phyloP scores from a whole-genome alignment of 352 stramenopile genomes.

The Phytophthora citrophthora region DNA sequence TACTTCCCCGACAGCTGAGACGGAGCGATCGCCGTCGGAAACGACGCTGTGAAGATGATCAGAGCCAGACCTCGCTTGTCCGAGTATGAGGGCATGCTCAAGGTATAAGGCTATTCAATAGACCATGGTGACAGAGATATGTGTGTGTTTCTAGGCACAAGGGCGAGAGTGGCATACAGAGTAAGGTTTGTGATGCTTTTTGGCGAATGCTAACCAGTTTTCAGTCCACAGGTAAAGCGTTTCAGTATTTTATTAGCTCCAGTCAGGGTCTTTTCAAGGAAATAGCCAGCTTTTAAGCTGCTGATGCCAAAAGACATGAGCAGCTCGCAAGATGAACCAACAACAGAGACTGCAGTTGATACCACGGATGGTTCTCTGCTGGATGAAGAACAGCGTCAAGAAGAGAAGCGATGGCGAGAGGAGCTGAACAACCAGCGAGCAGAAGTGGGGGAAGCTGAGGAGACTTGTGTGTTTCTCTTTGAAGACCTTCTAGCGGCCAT shows the following conservation, averaged over 20 bases:
- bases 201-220: no score
- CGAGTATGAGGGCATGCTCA: conserved; percentile 26
- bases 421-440: conserved; percentile 12
- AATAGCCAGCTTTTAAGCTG: not conserved
- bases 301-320: conserved; percentile 15
- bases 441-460: conserved; percentile 43
- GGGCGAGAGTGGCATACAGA: not conserved
- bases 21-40: conserved; percentile 25
- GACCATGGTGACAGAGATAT: conserved; percentile 27
- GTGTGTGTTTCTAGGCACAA: conserved; percentile 9
- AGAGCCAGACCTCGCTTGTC: conserved; percentile 29
- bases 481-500: conserved; percentile 47
- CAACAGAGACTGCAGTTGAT: conserved; percentile 5
- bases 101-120: conserved; percentile 45
- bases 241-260: conserved; percentile 37
- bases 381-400: conserved; percentile 1
- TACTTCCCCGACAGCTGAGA: conserved; percentile 24
- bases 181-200: no score
- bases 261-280: conserved; percentile 10
- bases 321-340: conserved; percentile 1
- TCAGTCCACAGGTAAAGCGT: conserved; percentile 1
- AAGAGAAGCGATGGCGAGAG: conserved; percentile 7
- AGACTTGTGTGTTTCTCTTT: conserved; percentile 38
- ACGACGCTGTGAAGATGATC: conserved; percentile 31
- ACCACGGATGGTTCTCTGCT: not conserved